These are phyloP conservation scores for Tuber borchii DNA, from an alignment of 495 filamentous ascomycete genomes.

Conservation along the genomic window DNA sequence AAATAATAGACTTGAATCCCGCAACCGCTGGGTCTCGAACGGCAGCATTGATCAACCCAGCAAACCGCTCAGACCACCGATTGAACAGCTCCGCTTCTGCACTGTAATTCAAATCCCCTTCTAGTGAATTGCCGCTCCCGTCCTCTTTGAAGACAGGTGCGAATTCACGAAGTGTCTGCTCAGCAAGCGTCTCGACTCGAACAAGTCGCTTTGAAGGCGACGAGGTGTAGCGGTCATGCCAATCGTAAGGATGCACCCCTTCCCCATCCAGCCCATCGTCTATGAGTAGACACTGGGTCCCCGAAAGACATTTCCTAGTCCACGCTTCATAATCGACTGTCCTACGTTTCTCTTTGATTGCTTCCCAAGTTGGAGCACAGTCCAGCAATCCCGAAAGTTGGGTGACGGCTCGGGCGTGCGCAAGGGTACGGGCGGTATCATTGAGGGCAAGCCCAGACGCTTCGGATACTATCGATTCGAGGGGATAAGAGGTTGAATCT, in stretches of 20 bases:
- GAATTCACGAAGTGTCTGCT: constrained; percentile 45
- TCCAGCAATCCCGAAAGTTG: constrained; percentile 60
- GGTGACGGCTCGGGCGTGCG: constrained; percentile 62
- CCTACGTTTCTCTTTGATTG: constrained; percentile 48
- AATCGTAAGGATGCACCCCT: constrained; percentile 54
- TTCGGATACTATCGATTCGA: constrained; percentile 64
- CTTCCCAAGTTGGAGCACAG: constrained; percentile 56
- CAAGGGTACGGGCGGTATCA: constrained; percentile 53
- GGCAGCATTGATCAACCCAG: constrained; percentile 48
- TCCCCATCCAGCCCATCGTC: constrained; percentile 64
- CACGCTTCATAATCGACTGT: constrained; percentile 50
- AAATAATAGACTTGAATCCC: constrained; percentile 79
- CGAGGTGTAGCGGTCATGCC: constrained; percentile 64
- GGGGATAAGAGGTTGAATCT: constrained; percentile 41
- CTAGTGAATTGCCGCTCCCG: constrained; percentile 41
- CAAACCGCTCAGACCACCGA: constrained; percentile 48
- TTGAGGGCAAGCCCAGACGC: constrained; percentile 62
- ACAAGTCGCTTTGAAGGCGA: constrained; percentile 68
- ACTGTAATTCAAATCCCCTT: constrained; percentile 11
- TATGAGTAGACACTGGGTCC: constrained; percentile 69
- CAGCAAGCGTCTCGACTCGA: constrained; percentile 72
- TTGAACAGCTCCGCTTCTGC: constrained; percentile 39
- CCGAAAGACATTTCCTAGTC: constrained; percentile 59
- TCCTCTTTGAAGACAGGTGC: constrained; percentile 25
- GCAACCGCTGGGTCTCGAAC: constrained; percentile 63